phyloP scores from a whole-genome alignment of 176 grass and related monocot species.

The Raddia guianensis region DNA sequence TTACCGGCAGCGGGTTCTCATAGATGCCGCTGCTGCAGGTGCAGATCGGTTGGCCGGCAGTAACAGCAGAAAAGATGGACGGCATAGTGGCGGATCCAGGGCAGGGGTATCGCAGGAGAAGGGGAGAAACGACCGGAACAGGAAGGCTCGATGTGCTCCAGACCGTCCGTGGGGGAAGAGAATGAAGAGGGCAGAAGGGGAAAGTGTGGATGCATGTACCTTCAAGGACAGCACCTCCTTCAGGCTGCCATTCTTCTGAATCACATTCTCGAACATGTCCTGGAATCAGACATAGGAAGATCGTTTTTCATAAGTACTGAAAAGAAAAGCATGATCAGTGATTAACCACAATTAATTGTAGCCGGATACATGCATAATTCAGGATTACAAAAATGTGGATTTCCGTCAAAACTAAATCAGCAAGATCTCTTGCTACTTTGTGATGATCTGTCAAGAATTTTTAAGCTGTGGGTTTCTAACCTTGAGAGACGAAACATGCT shows the following conservation, averaged over 20 bases:
- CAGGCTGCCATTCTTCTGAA: conserved; percentile 43
- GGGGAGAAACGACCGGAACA: no score
- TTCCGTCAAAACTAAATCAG: not conserved
- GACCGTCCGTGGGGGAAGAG: no score
- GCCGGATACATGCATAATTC: not conserved
- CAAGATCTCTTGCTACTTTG: conserved; percentile 2
- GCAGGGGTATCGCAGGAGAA: no score
- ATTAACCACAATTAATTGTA: not conserved
- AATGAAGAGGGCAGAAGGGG: no score
- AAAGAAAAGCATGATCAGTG: not conserved
- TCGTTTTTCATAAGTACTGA: conserved; percentile 11
- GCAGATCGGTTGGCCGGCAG: no score
- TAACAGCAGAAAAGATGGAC: no score
- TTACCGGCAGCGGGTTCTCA: no score
- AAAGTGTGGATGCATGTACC: conserved; percentile 31
- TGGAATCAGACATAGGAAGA: conserved; percentile 33
- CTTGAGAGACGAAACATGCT: conserved; percentile 45
- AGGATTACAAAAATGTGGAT: conserved; percentile 14
- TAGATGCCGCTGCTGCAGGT: no score
- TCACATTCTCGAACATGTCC: conserved; percentile 52
- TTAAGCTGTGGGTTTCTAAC: conserved; percentile 8
- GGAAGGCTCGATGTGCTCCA: no score
- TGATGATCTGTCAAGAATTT: not conserved
- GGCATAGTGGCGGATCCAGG: no score
- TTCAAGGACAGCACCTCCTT: conserved; percentile 54